A percentile compares a stretch with the other conserved stretches of the same genome.
These are phyloP conservation scores for Typha latifolia DNA, from an alignment of 176 grass and related monocot genomes.

Conservation along the genomic window DNA sequence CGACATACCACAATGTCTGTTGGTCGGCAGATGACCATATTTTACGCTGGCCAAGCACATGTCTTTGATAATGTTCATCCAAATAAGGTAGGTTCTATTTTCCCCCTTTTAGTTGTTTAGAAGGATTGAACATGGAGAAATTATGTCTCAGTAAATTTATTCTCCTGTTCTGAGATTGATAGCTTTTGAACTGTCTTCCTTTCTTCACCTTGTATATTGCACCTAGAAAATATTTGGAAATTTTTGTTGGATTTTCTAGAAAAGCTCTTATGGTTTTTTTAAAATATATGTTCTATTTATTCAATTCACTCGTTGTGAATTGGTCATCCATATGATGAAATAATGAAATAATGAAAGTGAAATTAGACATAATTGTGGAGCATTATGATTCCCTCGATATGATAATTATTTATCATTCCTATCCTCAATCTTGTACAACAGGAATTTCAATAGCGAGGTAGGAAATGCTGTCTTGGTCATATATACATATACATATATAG, in stretches of 20 bases:
- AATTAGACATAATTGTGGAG: no score
- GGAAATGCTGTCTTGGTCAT: no score
- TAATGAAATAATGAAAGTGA: no score
- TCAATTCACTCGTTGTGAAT: no score
- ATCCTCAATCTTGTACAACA: no score
- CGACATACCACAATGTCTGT: neutral
- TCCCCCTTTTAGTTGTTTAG: neutral
- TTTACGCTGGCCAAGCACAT: constrained; percentile 21
- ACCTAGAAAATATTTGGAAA: neutral
- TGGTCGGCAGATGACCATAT: constrained; percentile 21
- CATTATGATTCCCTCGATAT: no score
- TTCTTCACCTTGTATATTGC: neutral
- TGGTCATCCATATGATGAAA: no score
- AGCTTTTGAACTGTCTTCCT: neutral
- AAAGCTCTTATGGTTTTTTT: no score
- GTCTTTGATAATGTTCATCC: constrained; percentile 27
- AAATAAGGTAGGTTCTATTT: constrained; percentile 13
- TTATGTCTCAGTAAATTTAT: neutral
- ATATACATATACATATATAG: no score
- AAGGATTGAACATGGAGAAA: neutral
- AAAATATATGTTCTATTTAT: no score
- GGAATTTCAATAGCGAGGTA: no score
- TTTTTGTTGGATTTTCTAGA: neutral
- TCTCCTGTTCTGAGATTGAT: neutral
- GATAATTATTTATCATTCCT: no score